Percentiles rank a stretch among this genome's conserved stretches.
Evolutionary conservation across 2,329 filamentous ascomycete species (phyloP).

Genomic region (Fusarium neocosmosporiellum): DNA sequence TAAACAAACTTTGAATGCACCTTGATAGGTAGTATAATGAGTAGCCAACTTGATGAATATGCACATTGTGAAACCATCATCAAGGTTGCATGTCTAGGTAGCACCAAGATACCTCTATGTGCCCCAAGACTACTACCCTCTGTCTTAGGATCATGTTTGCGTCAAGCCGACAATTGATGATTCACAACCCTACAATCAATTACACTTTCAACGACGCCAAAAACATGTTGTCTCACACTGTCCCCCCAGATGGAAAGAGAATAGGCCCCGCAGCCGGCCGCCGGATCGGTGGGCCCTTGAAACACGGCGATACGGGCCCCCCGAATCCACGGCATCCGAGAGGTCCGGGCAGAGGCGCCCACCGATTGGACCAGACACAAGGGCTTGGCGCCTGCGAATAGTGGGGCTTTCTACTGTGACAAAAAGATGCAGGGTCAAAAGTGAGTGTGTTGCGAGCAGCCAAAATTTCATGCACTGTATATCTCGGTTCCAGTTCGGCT

Average conservation of each 20-base stretch:
- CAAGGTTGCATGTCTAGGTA: neutral
- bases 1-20: neutral
- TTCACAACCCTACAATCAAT: neutral
- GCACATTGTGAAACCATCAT: neutral
- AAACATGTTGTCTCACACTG: slow-evolving; percentile 1
- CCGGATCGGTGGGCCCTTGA: slow-evolving; percentile 21
- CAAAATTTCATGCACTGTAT: slow-evolving; percentile 29
- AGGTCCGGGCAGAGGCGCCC: slow-evolving; percentile 3
- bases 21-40: neutral
- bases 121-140: neutral
- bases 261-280: slow-evolving; percentile 4
- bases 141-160: neutral
- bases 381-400: neutral
- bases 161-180: neutral
- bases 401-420: neutral
- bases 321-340: slow-evolving; percentile 7
- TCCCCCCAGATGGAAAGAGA: neutral
- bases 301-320: slow-evolving; percentile 27
- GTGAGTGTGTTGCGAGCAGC: neutral
- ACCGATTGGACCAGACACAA: slow-evolving; percentile 15
- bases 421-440: slow-evolving; percentile 6
- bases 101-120: neutral
- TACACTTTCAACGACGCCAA: neutral
- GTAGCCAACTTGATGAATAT: neutral
- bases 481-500: neutral